Base-by-base conservation (phyloP, 2,329 filamentous ascomycete genomes). In the Pezizomycotina sp. region DNA sequence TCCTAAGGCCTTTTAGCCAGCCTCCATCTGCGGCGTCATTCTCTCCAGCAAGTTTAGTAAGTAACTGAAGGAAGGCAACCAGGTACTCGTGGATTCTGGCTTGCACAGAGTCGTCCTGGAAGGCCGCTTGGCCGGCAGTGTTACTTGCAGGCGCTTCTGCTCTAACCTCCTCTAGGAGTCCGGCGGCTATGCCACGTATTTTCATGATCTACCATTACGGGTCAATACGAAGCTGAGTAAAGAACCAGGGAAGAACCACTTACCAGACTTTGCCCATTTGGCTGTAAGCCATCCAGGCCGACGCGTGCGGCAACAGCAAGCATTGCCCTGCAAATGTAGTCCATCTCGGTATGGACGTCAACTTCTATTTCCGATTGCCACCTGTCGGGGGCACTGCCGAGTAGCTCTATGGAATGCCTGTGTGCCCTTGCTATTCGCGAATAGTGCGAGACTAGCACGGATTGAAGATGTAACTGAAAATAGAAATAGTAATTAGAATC, bases 181-280 rank as follows among this genome's bases (percentile, higher is more conserved):
- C 36, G 19, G 41, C 41, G 10, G 41, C 41, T 31, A 44, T 44
- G 24, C 39, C 40, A 24, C 41, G 37, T 22, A 44, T 44, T 28
- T 44, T 44, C 22, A 37, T 37, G 37, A 44, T 44, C 41, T 44
- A 16, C 5, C n/a, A 18, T 20, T 8, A 27, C 9, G 8, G 2
- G 8, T 24, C 22, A 24, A 12, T 8, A 24, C 7, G 7, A 24
- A 24, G n/a, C n/a, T n/a, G n/a, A n/a, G n/a, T n/a, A n/a, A n/a
- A n/a, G n/a, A n/a, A n/a, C n/a, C n/a, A n/a, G n/a, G n/a, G n/a
- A n/a, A 15, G 14, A 15, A 19, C 6, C 16, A 38, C 41, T n/a
- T 40, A 44, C 41, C n/a, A 44, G 39, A 21, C 41, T 44, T 22
- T 44, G 41, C 15, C 41, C 41, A 16, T 44, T 44, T 5, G 41